Conservation (phyloP, 2,329 filamentous ascomycete genomes). For the Ceratocystis cubensis region DNA sequence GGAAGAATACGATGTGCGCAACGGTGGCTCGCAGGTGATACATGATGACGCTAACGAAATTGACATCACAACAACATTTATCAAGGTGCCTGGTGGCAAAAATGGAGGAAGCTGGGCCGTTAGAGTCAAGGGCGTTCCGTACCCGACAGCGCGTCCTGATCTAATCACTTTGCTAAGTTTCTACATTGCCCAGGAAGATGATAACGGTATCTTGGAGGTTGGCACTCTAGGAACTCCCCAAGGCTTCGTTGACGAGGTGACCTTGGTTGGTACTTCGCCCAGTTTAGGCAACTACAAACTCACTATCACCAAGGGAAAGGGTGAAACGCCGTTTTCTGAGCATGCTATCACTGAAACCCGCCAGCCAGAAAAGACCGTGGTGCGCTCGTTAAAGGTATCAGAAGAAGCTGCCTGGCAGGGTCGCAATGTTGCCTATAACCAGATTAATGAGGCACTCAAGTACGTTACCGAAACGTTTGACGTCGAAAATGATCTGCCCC, state of each 20-base stretch:
- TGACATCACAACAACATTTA: conserved; percentile 84
- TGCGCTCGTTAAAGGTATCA: conserved; percentile 56
- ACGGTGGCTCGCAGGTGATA: conserved; percentile 77
- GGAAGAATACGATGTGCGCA: conserved; percentile 89
- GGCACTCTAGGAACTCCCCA: conserved; percentile 32
- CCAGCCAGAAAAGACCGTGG: conserved; percentile 62
- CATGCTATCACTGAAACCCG: conserved; percentile 57
- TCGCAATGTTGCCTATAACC: conserved; percentile 50
- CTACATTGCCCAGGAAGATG: conserved; percentile 76
- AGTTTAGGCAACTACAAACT: conserved; percentile 71
- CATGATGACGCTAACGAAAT: conserved; percentile 80
- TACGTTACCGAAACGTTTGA: conserved; percentile 38
- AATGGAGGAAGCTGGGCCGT: conserved; percentile 89
- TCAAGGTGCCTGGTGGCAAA: conserved; percentile 76
- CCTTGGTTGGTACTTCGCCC: conserved; percentile 54
- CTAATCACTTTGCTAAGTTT: conserved; percentile 70
- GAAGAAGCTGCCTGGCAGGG: conserved; percentile 69
- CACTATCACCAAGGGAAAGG: conserved; percentile 57
- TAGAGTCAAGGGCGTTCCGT: conserved; percentile 68
- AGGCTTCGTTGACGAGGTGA: conserved; percentile 49
- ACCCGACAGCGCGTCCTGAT: conserved; percentile 52
- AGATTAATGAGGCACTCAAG: conserved; percentile 40
- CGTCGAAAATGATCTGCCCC: conserved; percentile 57
- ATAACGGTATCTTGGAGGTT: conserved; percentile 51
- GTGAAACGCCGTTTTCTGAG: conserved; percentile 47